phyloP scores from a whole-genome alignment of 331 rosid species.

The Ulmus americana region DNA sequence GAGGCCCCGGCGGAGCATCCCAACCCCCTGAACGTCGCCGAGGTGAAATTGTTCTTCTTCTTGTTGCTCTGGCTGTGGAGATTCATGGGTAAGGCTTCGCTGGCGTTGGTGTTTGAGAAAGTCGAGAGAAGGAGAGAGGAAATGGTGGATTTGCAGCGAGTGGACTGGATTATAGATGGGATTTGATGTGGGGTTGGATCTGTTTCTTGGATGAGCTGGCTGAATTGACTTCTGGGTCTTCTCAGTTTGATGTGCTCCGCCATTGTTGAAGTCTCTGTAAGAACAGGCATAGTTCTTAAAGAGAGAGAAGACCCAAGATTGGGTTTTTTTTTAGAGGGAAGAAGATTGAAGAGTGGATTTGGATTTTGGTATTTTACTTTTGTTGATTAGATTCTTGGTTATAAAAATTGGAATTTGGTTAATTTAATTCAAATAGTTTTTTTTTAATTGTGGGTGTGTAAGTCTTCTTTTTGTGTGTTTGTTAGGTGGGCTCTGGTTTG shows the following conservation, averaged over 20 bases:
- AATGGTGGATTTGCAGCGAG: constrained; percentile 70
- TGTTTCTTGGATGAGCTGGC: constrained; percentile 49
- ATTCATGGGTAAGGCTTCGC: constrained; percentile 36
- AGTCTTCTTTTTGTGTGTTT: constrained; percentile 21
- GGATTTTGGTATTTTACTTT: background rate
- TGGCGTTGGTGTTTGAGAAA: constrained; percentile 38
- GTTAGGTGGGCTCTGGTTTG: constrained; percentile 64
- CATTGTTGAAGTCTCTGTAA: constrained; percentile 29
- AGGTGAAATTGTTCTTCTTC: constrained; percentile 55
- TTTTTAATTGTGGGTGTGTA: constrained; percentile 27
- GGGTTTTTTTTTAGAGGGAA: constrained; percentile 10
- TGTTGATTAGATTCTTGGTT: constrained; percentile 1
- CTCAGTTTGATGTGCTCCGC: constrained; percentile 56
- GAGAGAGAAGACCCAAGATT: background rate
- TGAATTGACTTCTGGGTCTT: constrained; percentile 54
- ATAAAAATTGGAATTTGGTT: constrained; percentile 7
- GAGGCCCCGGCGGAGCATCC: constrained; percentile 78
- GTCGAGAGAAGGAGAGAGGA: constrained; percentile 69
- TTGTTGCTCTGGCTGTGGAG: constrained; percentile 19
- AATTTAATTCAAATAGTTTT: background rate
- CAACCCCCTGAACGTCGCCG: constrained; percentile 59
- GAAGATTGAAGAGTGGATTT: constrained; percentile 4
- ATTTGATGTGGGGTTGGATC: constrained; percentile 47
- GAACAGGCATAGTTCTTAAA: constrained; percentile 45
- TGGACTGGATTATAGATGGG: constrained; percentile 51